Conservation (phyloP, 805 yeast genomes). For the Lachancea sp. region DNA sequence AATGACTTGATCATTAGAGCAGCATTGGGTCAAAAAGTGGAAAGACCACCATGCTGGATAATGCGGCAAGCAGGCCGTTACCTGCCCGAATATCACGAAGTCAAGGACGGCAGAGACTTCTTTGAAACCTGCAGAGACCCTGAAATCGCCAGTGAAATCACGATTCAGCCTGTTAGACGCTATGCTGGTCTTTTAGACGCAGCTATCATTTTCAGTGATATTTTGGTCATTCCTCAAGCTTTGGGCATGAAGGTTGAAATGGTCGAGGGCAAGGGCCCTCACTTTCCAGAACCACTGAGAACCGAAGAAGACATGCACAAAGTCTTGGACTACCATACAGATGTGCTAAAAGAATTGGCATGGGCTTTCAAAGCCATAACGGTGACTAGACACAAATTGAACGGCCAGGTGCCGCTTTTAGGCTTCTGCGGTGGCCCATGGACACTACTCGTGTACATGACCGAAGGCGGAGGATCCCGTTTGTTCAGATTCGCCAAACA, state of each 20-base stretch:
- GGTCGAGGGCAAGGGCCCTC: slow-evolving; percentile 93
- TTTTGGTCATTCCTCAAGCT: slow-evolving; percentile 94
- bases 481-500: slow-evolving; percentile 85
- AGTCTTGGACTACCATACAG: slow-evolving; percentile 52
- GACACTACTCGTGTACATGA: slow-evolving; percentile 94
- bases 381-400: slow-evolving; percentile 74
- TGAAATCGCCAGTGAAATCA: slow-evolving; percentile 86
- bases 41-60: slow-evolving; percentile 97
- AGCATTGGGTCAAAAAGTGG: slow-evolving; percentile 83
- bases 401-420: slow-evolving; percentile 87
- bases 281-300: slow-evolving; percentile 83
- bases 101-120: slow-evolving; percentile 78
- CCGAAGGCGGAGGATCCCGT: slow-evolving; percentile 94
- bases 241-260: slow-evolving; percentile 94
- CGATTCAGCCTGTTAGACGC: slow-evolving; percentile 91
- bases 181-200: slow-evolving; percentile 89
- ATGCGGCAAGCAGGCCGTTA: slow-evolving; percentile 99
- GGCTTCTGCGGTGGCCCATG: slow-evolving; percentile 99
- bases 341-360: slow-evolving; percentile 68
- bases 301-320: slow-evolving; percentile 58
- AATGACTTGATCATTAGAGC: slow-evolving; percentile 91
- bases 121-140: slow-evolving; percentile 95
- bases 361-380: slow-evolving; percentile 97
- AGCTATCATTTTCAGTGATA: slow-evolving; percentile 93
- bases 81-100: slow-evolving; percentile 83